These are phyloP conservation scores for Dendryphion nanum DNA, from an alignment of 2,329 filamentous ascomycete genomes.

Conservation along the genomic window DNA sequence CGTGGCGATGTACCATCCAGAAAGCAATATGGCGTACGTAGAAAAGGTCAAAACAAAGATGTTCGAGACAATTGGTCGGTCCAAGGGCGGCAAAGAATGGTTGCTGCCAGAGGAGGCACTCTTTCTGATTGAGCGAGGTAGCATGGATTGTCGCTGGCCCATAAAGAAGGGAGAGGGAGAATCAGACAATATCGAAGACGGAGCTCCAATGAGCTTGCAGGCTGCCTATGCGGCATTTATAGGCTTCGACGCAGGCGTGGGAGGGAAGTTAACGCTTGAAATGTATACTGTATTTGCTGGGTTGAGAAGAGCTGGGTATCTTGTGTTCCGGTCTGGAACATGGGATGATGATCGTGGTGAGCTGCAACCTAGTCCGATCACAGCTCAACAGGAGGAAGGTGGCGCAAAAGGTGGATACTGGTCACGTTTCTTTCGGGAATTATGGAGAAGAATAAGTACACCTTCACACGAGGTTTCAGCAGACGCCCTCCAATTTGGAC, in stretches of 20 bases:
- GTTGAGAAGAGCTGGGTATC: conserved; percentile 79
- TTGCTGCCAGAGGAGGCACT: conserved; percentile 88
- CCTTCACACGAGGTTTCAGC: conserved; percentile 15
- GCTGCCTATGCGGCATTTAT: conserved; percentile 85
- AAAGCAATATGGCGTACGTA: conserved; percentile 59
- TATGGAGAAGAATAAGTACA: conserved; percentile 32
- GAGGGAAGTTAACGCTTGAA: conserved; percentile 62
- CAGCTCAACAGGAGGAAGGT: conserved; percentile 5
- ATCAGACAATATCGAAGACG: conserved; percentile 49
- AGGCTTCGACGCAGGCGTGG: conserved; percentile 59
- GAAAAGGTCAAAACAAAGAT: conserved; percentile 70
- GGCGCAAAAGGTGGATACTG: conserved; percentile 17
- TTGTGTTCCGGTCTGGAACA: conserved; percentile 68
- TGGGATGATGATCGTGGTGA: conserved; percentile 32
- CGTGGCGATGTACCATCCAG: conserved; percentile 72
- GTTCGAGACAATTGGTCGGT: conserved; percentile 72
- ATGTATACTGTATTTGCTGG: conserved; percentile 87
- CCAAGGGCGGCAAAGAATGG: conserved; percentile 61
- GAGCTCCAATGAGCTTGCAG: conserved; percentile 83
- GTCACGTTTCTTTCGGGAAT: conserved; percentile 35
- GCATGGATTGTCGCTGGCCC: conserved; percentile 84
- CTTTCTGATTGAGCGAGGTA: conserved; percentile 84
- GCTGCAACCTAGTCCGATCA: conserved; percentile 7
- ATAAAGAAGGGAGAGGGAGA: conserved; percentile 30
- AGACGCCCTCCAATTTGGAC: conserved; percentile 40